These are phyloP conservation scores for Fomitopsis pulvina DNA, from an alignment of 768 basidiomycete genomes.

Conservation along the genomic window DNA sequence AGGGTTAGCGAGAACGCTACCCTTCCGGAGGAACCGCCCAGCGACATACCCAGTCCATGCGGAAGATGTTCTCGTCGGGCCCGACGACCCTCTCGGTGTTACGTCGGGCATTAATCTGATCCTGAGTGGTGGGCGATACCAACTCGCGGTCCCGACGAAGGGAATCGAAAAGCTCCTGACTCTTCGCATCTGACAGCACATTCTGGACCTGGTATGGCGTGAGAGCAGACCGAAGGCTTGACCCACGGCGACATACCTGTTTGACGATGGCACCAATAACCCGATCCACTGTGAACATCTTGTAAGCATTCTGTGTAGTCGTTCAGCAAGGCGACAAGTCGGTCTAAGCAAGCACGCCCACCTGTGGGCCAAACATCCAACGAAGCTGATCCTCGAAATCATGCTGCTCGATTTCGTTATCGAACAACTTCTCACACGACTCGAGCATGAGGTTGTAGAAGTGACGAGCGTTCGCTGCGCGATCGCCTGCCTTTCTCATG, in stretches of 20 bases:
- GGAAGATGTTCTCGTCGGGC: constrained; percentile 73
- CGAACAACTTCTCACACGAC: constrained; percentile 86
- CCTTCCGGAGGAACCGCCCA: neutral
- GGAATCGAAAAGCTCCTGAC: constrained; percentile 65
- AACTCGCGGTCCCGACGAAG: constrained; percentile 64
- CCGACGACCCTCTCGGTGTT: constrained; percentile 65
- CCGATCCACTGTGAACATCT: constrained; percentile 92
- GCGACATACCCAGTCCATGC: constrained; percentile 68
- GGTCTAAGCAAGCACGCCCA: no score
- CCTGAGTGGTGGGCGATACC: constrained; percentile 56
- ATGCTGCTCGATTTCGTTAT: constrained; percentile 82
- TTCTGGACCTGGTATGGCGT: constrained; percentile 45
- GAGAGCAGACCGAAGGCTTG: neutral
- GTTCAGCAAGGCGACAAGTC: neutral
- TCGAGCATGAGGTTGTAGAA: constrained; percentile 82
- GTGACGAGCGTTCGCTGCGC: constrained; percentile 44
- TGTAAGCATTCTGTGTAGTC: constrained; percentile 59
- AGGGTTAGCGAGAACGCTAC: neutral
- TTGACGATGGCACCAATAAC: constrained; percentile 85
- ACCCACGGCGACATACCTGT: constrained; percentile 44
- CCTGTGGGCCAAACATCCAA: constrained; percentile 79
- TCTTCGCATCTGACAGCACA: constrained; percentile 61
- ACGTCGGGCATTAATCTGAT: constrained; percentile 60
- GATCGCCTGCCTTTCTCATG: constrained; percentile 15
- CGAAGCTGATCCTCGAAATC: constrained; percentile 91